These are phyloP conservation scores for Gonapodya sp. DNA, from an alignment of 192 early-diverging fungal species.

Conservation along the genomic window DNA sequence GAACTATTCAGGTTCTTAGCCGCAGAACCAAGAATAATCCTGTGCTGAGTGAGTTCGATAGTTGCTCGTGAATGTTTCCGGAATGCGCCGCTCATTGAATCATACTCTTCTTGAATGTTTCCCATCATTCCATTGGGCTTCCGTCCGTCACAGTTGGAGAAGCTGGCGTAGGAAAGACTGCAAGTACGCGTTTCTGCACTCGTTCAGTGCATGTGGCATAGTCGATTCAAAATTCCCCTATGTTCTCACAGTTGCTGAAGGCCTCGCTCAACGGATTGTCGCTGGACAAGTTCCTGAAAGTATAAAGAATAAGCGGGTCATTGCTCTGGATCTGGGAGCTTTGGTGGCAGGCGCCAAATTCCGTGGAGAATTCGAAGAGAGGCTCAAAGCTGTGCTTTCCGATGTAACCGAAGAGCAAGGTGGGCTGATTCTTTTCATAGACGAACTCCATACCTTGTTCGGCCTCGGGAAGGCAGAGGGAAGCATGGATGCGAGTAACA, in stretches of 20 bases:
- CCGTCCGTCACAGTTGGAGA: conserved; percentile 40
- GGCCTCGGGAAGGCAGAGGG: conserved; percentile 68
- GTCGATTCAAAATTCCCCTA: no score
- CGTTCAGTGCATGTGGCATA: no score
- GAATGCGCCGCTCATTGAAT: no score
- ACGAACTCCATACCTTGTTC: conserved; percentile 67
- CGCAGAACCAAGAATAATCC: conserved; percentile 74
- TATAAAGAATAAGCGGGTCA: conserved; percentile 61
- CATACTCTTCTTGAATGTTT: no score
- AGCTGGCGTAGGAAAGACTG: conserved; percentile 73
- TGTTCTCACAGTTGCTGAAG: no score
- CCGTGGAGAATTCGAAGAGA: conserved; percentile 75
- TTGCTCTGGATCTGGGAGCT: conserved; percentile 62
- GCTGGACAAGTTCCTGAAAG: conserved; percentile 68
- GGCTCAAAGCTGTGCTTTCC: conserved; percentile 61
- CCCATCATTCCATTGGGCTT: neutral
- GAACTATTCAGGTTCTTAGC: conserved; percentile 62
- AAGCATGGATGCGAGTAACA: conserved; percentile 66
- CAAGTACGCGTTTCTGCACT: no score
- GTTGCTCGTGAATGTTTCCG: no score
- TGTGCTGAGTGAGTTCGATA: no score
- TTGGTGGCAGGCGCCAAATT: conserved; percentile 37
- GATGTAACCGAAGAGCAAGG: conserved; percentile 60
- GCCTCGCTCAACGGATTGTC: conserved; percentile 65
- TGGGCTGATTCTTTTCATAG: conserved; percentile 71